phyloP scores from a whole-genome alignment of 345 rosid species.

The Orychophragmus violaceus region DNA sequence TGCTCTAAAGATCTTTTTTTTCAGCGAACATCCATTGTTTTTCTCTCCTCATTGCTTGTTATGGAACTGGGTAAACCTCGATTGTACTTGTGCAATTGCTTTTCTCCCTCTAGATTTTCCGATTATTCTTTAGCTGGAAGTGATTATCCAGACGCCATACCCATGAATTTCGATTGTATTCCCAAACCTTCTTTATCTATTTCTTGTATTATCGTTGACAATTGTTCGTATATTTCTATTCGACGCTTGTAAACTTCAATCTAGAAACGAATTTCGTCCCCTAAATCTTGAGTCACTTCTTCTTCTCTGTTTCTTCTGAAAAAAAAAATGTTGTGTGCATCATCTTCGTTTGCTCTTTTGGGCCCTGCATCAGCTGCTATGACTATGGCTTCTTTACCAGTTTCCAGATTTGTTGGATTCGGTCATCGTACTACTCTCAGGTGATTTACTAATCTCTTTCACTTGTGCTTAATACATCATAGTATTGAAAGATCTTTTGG shows the following conservation, averaged over 20 bases:
- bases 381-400: slow-evolving; percentile 27
- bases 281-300: neutral
- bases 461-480: neutral
- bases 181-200: slow-evolving; percentile 20
- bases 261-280: neutral
- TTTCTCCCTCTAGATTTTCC: slow-evolving; percentile 18
- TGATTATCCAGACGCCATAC: slow-evolving; percentile 38
- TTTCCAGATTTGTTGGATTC: slow-evolving; percentile 12
- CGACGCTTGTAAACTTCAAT: slow-evolving; percentile 7
- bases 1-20: neutral
- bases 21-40: neutral
- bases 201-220: neutral
- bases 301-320: neutral
- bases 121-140: slow-evolving; percentile 36
- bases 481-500: slow-evolving; percentile 25
- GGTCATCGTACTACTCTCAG: slow-evolving; percentile 23
- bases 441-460: slow-evolving; percentile 26
- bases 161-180: slow-evolving; percentile 4
- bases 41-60: slow-evolving; percentile 17
- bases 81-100: slow-evolving; percentile 19
- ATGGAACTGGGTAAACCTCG: slow-evolving; percentile 53
- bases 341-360: slow-evolving; percentile 24
- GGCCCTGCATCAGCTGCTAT: slow-evolving; percentile 27
- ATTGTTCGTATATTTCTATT: neutral
- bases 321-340: slow-evolving; percentile 29